Evolutionary conservation across 768 basidiomycete species (phyloP).

Genomic region (Suillus alpinus): DNA sequence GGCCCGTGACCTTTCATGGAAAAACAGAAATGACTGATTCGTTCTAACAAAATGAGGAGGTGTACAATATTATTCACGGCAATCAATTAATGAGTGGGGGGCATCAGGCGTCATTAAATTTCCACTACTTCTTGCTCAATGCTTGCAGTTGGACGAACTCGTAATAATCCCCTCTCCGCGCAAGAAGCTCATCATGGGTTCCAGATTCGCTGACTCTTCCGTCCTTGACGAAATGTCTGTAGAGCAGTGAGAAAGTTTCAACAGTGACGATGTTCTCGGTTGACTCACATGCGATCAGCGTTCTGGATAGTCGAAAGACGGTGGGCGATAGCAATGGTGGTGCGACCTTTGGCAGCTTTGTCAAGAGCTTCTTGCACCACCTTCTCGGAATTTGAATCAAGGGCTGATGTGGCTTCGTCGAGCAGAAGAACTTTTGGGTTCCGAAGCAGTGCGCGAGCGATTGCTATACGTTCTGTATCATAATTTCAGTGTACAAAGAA

Average conservation of each 20-base stretch:
- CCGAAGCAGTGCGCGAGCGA: conserved; percentile 84
- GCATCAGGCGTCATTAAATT: neutral
- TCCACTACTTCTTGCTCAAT: conserved; percentile 40
- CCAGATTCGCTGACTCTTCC: conserved; percentile 83
- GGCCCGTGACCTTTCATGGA: no score
- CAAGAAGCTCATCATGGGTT: conserved; percentile 80
- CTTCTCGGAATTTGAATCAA: conserved; percentile 90
- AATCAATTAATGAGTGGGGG: neutral
- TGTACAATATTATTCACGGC: no score
- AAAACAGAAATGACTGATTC: no score
- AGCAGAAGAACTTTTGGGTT: conserved; percentile 87
- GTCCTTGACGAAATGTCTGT: conserved; percentile 86
- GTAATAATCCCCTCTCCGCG: conserved; percentile 65
- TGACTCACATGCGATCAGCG: conserved; percentile 76
- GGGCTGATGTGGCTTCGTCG: conserved; percentile 88
- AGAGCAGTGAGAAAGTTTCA: neutral
- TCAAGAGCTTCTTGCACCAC: conserved; percentile 95
- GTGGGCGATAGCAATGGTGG: conserved; percentile 95
- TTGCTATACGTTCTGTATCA: conserved; percentile 62
- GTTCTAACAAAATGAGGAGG: no score
- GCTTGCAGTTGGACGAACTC: conserved; percentile 87
- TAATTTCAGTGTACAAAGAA: conserved; percentile 1
- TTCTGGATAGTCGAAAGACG: conserved; percentile 93
- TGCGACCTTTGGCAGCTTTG: conserved; percentile 86
- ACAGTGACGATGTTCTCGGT: neutral